These are phyloP conservation scores for Pyrenula massariospora DNA, from an alignment of 495 filamentous ascomycete species.

Conservation along the genomic window DNA sequence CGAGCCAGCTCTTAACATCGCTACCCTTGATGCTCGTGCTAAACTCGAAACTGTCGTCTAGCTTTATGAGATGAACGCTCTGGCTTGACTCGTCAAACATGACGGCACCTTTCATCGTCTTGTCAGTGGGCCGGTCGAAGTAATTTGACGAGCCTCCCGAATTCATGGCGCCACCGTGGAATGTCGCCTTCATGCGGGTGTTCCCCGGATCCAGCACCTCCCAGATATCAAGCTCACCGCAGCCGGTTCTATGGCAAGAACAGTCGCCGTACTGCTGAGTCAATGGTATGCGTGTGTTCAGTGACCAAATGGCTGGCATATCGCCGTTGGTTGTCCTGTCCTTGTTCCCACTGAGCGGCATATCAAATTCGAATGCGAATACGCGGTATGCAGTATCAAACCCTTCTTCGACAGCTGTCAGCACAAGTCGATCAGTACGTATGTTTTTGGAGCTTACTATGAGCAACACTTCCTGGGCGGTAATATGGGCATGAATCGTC, in stretches of 20 bases:
- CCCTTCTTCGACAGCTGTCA: constrained; percentile 37
- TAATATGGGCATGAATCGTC: constrained; percentile 43
- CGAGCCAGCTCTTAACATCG: background rate
- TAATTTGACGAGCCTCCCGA: constrained; percentile 49
- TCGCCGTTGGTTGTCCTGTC: constrained; percentile 35
- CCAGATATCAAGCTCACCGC: constrained; percentile 63
- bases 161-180: constrained; percentile 28
- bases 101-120: constrained; percentile 45
- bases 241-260: constrained; percentile 56
- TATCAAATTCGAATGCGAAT: constrained; percentile 56
- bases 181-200: constrained; percentile 39
- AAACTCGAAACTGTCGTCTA: constrained; percentile 21
- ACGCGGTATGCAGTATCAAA: constrained; percentile 49
- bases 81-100: constrained; percentile 36
- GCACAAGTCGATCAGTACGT: background rate
- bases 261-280: constrained; percentile 56
- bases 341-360: constrained; percentile 37
- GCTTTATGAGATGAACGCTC: constrained; percentile 24
- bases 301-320: constrained; percentile 57
- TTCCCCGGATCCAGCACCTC: constrained; percentile 46
- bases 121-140: constrained; percentile 44
- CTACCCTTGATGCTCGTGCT: background rate
- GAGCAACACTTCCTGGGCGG: constrained; percentile 44
- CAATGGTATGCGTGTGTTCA: constrained; percentile 57
- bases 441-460: constrained; percentile 34